Base-by-base conservation (phyloP, 371 early-diverging fungal genomes). In the Apophysomyces ossiformis region DNA sequence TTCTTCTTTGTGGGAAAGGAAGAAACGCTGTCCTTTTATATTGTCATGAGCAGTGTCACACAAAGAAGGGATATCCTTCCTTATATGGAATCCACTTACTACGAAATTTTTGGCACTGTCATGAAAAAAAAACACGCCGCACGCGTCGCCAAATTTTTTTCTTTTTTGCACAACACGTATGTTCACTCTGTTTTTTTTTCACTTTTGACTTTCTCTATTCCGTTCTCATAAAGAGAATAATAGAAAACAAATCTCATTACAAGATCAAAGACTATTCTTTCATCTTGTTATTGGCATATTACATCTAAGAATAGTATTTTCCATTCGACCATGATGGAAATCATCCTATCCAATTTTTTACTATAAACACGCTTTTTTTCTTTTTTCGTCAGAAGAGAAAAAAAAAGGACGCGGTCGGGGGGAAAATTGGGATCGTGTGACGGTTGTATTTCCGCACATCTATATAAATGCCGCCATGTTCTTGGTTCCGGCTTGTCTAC, bases 11-110 rank as follows among this genome's bases (percentile, higher is more conserved):
- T 26, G 26, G 26, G 26, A 26, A 45, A 16, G 16, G 16, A 45
- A 16, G 46, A 16, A 45, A 45, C 13, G 46, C 16, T 6, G 5
- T 16, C 16, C 16, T 45, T 45, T 45, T 45, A 45, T 45, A 45
- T 45, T 45, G n/a, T 6, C 46, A 45, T 26, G 16, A 13, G 46
- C 16, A 16, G 46, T 45, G 46, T 45, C 16, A 13, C 46, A 45
- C 46, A 13, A 45, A 45, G 46, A 16, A 45, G 46, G 13, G 13
- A n/a, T n/a, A 16, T 16, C 13, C 16, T 45, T n/a, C 46, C 46
- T n/a, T 45, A n/a, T 45, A 45, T 45, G 46, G 46, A 45, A 45
- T 45, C 46, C 13, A 45, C 46, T 45, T 45, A 16, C 46, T 45
- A 45, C 16, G 13, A 45, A 45, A 45, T 12, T 45, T 45, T 45